Conservation (phyloP, 1,284 basidiomycete species). For the Irpex sp. region DNA sequence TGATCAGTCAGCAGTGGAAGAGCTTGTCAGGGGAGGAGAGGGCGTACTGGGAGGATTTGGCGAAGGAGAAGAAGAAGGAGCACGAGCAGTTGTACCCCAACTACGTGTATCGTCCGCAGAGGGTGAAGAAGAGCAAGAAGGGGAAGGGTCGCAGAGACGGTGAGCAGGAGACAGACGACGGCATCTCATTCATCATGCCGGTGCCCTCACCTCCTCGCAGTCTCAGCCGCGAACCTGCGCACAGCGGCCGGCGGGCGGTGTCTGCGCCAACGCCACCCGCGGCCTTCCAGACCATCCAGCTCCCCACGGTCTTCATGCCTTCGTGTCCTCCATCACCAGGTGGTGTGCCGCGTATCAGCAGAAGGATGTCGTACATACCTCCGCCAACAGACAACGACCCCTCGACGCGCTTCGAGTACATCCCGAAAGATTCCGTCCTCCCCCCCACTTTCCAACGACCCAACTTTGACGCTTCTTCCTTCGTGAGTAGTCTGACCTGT, state of each 20-base stretch:
- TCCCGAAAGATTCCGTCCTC: conserved; percentile 29
- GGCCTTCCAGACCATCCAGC: conserved; percentile 50
- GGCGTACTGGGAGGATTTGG: conserved; percentile 58
- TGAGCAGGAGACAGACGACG: conserved; percentile 44
- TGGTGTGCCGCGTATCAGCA: conserved; percentile 52
- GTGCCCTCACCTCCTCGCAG: conserved; percentile 30
- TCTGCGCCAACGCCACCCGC: conserved; percentile 35
- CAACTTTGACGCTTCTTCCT: conserved; percentile 32
- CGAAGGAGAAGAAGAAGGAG: conserved; percentile 56
- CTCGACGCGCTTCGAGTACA: conserved; percentile 33
- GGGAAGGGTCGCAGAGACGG: conserved; percentile 41
- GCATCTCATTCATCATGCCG: conserved; percentile 56
- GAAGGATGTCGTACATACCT: conserved; percentile 45
- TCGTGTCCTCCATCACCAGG: conserved; percentile 67
- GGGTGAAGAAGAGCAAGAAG: conserved; percentile 47
- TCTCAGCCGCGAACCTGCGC: conserved; percentile 22
- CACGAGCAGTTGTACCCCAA: conserved; percentile 64
- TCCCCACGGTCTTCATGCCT: conserved; percentile 61
- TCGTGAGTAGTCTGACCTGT: conserved; percentile 9
- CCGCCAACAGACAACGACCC: conserved; percentile 34
- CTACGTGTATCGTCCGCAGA: conserved; percentile 74
- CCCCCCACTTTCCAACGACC: conserved; percentile 32
- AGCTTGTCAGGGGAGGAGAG: conserved; percentile 55
- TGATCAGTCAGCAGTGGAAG: conserved; percentile 76
- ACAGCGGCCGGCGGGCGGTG: conserved; percentile 24